Base-by-base conservation (phyloP, 163 green algal species). In the Chlorella variabilis region DNA sequence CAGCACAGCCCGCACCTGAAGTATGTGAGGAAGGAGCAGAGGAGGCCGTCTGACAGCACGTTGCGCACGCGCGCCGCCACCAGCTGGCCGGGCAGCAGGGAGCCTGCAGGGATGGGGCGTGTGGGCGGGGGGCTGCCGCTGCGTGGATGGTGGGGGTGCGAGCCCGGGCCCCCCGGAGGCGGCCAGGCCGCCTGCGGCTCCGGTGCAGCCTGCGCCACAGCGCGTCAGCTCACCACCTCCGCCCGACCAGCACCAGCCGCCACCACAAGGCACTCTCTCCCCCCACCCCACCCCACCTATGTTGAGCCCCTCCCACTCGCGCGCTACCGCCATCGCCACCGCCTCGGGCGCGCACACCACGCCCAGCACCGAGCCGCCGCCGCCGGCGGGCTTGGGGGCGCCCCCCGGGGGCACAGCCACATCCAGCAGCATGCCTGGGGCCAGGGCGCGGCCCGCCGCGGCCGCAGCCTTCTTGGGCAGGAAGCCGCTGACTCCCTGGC, bases 1-100 rank as follows among this genome's bases (percentile, higher is more conserved):
- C n/a, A n/a, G n/a, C n/a, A n/a, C n/a, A n/a, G n/a, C n/a, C n/a
- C n/a, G n/a, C 69, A 63, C 75, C 29, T 92, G 85, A 99, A 98
- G 86, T 93, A 98, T 48, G 88, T 94, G 33, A 97, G 87, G 82
- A 99, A 98, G 73, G 83, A 92, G 20, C 97, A 80, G 21, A 93
- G 61, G 20, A 99, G 83, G 13, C 96, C 96, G 83, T 98, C 95
- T 17, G 81, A 83, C 18, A 94, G 83, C 56, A 95, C 82, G 67
- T 83, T 77, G 54, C 68, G 48, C 36, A 95, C 86, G 8, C 65
- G 65, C 18, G 77, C 87, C 54, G 85, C 82, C 18, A 93, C 88
- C 61, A 93, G 82, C 59, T 83, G 45, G 29, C 89, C 89, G 9
- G 89, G 87, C 77, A 91, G 31, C 41, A 94, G 83, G 3, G 89